Base-by-base conservation (phyloP, 176 grass and related monocot genomes). In the Oryza punctata region DNA sequence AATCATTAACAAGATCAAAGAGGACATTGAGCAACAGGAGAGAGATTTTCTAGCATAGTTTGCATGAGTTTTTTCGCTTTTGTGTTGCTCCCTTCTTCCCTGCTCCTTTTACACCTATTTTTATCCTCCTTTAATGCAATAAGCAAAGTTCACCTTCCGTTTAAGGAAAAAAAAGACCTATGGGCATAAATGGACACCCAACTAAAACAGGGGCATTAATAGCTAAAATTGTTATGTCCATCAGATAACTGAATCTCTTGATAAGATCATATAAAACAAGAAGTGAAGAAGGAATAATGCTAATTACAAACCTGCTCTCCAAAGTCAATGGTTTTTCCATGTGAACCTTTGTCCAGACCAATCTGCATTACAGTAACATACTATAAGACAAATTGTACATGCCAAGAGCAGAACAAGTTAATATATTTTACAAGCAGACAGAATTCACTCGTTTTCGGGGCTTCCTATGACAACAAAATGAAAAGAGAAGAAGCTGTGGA, bases 301-400 rank as follows among this genome's bases (percentile, higher is more conserved):
- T 69, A 45, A 38, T 3, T 78, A 83, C 87, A 78, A 8, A 95
- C 96, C 93, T 98, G 93, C 11, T 92, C 91, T 38, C 65, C 38
- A 2, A 95, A 98, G 63, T 95, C 85, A 77, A 93, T 94, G 52
- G 69, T 81, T 81, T 90, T 95, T 18, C 89, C 93, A 50, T 79
- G 89, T n/a, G 93, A 93, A 83, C 96, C 91, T 75, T 95, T 98
- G 83, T 95, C 91, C 83, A 98, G 64, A 81, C 96, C 93, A 87
- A 83, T 95, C 96, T 95, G 77, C 81, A 88, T 64, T 52, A 74
- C 11, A 72, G 23, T 46, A 47, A 81, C 7, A 80, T 61, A 65
- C 38, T 24, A 63, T 30, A 84, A 61, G 32, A 45, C 9, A 83
- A 78, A 27, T 70, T 6, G 27, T 19, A 54, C 43, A 44, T 43